Evolutionary conservation across 306 rosid genomes (phyloP).

Genomic region (Notholithocarpus densiflorus): DNA sequence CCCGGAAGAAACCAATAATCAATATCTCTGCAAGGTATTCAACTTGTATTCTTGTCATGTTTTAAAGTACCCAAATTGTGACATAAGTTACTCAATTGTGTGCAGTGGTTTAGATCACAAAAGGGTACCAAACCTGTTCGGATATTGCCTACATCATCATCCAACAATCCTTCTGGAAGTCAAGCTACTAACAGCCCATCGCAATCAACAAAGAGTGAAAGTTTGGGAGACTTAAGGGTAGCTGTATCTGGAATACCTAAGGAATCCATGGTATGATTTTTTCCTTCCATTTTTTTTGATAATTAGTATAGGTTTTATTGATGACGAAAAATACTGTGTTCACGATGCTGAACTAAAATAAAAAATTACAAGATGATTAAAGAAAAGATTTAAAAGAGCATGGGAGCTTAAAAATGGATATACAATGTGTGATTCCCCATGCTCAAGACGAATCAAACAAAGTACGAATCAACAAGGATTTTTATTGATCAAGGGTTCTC

Average conservation of each 20-base stretch:
- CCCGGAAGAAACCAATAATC: constrained; percentile 69
- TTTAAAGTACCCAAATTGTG: constrained; percentile 17
- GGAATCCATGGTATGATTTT: constrained; percentile 53
- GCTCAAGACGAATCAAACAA: too few relatives aligned
- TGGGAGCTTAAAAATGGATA: too few relatives aligned
- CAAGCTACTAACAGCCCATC: constrained; percentile 39
- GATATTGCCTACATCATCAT: constrained; percentile 54
- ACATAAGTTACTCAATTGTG: constrained; percentile 27
- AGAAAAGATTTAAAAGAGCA: too few relatives aligned
- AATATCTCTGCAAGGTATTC: constrained; percentile 69
- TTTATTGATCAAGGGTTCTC: too few relatives aligned
- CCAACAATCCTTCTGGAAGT: constrained; percentile 43
- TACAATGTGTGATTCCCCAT: too few relatives aligned
- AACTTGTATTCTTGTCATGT: not conserved
- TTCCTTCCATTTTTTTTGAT: constrained; percentile 13
- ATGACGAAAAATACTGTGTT: too few relatives aligned
- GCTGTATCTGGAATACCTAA: constrained; percentile 58
- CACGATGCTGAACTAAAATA: too few relatives aligned
- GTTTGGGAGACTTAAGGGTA: constrained; percentile 70
- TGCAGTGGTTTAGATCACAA: constrained; percentile 95
- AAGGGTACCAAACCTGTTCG: constrained; percentile 66
- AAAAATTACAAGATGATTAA: too few relatives aligned
- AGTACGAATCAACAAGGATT: too few relatives aligned
- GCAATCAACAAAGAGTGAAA: constrained; percentile 51
- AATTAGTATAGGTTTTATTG: too few relatives aligned